Evolutionary conservation across 352 stramenopile genomes (phyloP), one percentile per base, ranked within the genome.

Genomic region (Phytophthora agathidicida): DNA sequence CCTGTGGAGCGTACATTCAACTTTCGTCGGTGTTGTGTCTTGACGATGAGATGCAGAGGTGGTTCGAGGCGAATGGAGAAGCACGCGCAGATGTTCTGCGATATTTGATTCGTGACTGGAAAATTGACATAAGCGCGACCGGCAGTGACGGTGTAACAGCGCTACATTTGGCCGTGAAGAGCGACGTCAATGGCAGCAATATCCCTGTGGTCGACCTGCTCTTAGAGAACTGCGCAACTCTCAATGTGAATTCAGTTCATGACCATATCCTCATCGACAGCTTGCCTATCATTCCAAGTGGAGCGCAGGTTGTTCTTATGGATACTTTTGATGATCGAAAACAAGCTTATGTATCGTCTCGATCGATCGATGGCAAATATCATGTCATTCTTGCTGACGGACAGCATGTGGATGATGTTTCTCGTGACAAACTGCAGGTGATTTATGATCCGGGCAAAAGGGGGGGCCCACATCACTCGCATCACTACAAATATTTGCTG

Each of bases 231-330:
- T 19, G 27, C 22, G n/a, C 23, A 0, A 10, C 33, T 0, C 31
- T 67, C 2, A 33, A 68, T 43, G 13, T 86, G 2, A 91, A 93
- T 36, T 65, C 65, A n/a, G 80, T 89, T 3, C 81, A 93, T 26
- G 81, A 91, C 0, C 43, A 68, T 7, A 73, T 64, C 10, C 19
- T 60, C 1, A 88, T 93, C n/a, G 78, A 91, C 38, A 24, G 24
- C 1, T 53, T 80, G 14, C 49, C 59, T 3, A 46, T 74, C 1
- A 70, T 92, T 33, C 43, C 65, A 5, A 67, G 73, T 13, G 61
- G 75, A 9, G 59, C 55, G 23, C 43, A 60, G n/a, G 59, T 58
- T 19, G 32, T 36, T 8, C 46, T 70, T 23, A 13, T 60, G 4
- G 39, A 55, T 26, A 30, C 26, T 38, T 32, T 27, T 1, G 47